phyloP scores from a whole-genome alignment of 1,139 yeast species.

The Scheffersomyces parashehatae region DNA sequence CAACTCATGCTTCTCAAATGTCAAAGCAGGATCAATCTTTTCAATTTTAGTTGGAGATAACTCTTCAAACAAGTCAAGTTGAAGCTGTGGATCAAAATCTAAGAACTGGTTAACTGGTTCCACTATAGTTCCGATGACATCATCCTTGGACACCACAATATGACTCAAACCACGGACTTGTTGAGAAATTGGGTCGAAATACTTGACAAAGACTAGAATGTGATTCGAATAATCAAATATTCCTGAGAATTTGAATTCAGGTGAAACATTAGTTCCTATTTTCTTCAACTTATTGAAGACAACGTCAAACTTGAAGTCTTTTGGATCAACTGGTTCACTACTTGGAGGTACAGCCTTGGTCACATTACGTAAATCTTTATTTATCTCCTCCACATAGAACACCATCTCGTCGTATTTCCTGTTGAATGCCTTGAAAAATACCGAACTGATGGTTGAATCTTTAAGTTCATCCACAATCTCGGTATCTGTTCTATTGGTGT shows the following conservation, averaged over 20 bases:
- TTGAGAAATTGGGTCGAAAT: conserved; percentile 61
- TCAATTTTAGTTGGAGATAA: conserved; percentile 65
- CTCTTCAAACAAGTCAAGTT: conserved; percentile 65
- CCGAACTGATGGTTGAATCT: conserved; percentile 32
- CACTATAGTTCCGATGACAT: conserved; percentile 44
- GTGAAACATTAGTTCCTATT: conserved; percentile 1
- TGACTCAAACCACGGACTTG: conserved; percentile 64
- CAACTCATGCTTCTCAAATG: conserved; percentile 67
- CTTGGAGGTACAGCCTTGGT: conserved; percentile 7
- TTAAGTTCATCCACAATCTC: conserved; percentile 42
- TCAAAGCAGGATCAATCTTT: conserved; percentile 37
- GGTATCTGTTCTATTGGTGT: conserved; percentile 66
- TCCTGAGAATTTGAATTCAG: conserved; percentile 15
- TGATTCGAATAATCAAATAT: conserved; percentile 34
- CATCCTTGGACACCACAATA: conserved; percentile 53
- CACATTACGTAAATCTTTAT: conserved; percentile 32
- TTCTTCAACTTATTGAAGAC: conserved; percentile 10
- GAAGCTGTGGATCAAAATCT: conserved; percentile 41
- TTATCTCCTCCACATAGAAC: conserved; percentile 47
- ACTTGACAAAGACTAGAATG: conserved; percentile 63
- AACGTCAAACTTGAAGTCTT: conserved; percentile 25
- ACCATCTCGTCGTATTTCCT: conserved; percentile 47
- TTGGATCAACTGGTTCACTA: conserved; percentile 16
- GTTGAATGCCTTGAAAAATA: conserved; percentile 42
- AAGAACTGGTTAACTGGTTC: conserved; percentile 46